phyloP scores from a whole-genome alignment of 768 basidiomycete genomes.

The Psilocybe azurescens region DNA sequence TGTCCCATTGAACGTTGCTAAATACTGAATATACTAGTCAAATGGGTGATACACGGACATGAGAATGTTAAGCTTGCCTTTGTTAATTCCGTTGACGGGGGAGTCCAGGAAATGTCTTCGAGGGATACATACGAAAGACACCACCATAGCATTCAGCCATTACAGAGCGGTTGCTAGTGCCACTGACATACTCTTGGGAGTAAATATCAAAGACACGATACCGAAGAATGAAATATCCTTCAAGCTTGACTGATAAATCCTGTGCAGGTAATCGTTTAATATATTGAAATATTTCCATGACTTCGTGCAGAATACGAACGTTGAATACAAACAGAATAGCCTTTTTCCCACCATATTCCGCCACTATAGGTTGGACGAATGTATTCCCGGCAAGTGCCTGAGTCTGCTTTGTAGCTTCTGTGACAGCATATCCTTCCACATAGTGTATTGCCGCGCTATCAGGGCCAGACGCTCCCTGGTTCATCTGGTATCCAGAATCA shows the following conservation, averaged over 20 bases:
- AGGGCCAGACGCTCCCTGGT: background rate
- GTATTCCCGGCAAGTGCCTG: constrained; percentile 58
- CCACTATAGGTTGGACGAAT: constrained; percentile 56
- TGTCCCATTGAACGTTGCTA: too few relatives aligned
- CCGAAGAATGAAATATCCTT: constrained; percentile 66
- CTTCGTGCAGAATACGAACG: constrained; percentile 40
- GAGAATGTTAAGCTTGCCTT: constrained; percentile 45
- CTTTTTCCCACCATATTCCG: constrained; percentile 58
- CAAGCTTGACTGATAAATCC: constrained; percentile 70
- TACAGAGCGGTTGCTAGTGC: constrained; percentile 35
- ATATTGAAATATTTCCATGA: background rate
- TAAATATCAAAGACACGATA: constrained; percentile 69
- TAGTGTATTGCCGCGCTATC: background rate
- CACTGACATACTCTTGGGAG: constrained; percentile 34
- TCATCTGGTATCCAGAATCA: background rate
- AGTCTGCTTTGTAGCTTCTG: constrained; percentile 55
- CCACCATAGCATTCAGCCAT: constrained; percentile 69
- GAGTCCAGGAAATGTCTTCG: constrained; percentile 71
- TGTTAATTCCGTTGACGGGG: constrained; percentile 66
- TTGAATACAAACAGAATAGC: constrained; percentile 65
- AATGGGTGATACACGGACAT: too few relatives aligned
- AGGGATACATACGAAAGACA: constrained; percentile 65
- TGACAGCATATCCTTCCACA: constrained; percentile 25
- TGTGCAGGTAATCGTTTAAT: constrained; percentile 25
- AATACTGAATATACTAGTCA: too few relatives aligned